Evolutionary conservation across 1,284 basidiomycete genomes (phyloP), one percentile per base, ranked within the genome.

Genomic region (Ceratobasidium sp.): DNA sequence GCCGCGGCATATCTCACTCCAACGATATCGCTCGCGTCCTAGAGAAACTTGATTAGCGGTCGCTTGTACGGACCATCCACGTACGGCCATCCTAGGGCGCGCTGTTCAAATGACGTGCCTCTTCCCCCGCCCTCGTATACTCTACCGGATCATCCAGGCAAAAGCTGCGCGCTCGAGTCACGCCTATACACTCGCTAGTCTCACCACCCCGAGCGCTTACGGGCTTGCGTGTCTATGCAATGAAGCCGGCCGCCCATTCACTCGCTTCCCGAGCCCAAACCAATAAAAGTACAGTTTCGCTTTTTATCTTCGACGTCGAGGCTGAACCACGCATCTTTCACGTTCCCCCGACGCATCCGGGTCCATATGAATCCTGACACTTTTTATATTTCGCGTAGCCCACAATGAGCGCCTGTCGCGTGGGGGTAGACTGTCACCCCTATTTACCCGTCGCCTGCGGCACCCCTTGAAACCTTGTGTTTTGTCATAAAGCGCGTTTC

Each of bases 61-160:
- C 66, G 66, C 66, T 68, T 68, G 23, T 20, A 17, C 66, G 66
- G 66, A 68, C 66, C 66, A 53, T 53, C 49, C 45, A 66, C 64
- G 33, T 49, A 42, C 33, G 31, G 20, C 45, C 66, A 31, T 15
- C 64, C 31, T n/a, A 39, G 61, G 28, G 31, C 23, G 8, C 53
- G 7, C 31, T 20, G 20, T 61, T 37, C 33, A 35, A 23, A 28
- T 35, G 20, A 39, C 31, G 35, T 20, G 20, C 15, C 4, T 28
- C 11, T 6, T 28, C 5, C 31, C 31, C 58, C 31, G 58, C 33
- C 15, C n/a, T 7, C 7, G 6, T 54, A 26, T 8, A 11, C 58
- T 61, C 23, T 33, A 20, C 23, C 61, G 61, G 61, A 63, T 42
- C 61, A 42, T 63, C 35, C 33, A 42, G 61, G 37, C 39, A n/a